phyloP scores from a whole-genome alignment of 306 rosid genomes.

The Ceratonia siliqua region DNA sequence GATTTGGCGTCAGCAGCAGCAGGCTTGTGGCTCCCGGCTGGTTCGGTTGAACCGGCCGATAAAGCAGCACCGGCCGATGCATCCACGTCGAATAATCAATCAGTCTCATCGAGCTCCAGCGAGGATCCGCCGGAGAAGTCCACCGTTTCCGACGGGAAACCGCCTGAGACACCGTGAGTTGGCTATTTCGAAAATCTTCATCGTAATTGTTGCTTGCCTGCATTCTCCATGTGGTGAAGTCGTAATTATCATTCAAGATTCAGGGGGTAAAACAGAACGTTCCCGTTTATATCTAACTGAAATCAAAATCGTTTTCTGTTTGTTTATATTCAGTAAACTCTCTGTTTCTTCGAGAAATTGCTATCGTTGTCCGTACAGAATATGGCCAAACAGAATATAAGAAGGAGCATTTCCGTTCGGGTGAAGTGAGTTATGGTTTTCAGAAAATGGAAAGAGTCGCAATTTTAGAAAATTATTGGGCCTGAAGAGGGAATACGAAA shows the following conservation, averaged over 20 bases:
- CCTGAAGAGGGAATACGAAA: no score
- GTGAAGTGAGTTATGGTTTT: not conserved
- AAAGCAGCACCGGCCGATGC: not conserved
- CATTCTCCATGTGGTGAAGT: no score
- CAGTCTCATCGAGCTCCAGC: conserved; percentile 78
- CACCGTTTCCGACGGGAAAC: conserved; percentile 65
- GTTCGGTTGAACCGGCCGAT: conserved; percentile 38
- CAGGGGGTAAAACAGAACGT: no score
- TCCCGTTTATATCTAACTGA: not conserved
- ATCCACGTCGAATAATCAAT: conserved; percentile 57
- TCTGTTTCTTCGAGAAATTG: conserved; percentile 1
- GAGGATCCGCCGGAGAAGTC: conserved; percentile 83
- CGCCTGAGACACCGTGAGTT: conserved; percentile 45
- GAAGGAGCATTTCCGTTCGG: not conserved
- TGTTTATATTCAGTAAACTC: not conserved
- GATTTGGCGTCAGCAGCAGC: conserved; percentile 36
- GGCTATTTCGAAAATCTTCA: no score
- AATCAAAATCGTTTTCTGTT: not conserved
- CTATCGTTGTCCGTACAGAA: conserved; percentile 49
- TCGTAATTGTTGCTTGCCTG: no score
- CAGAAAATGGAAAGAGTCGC: not conserved
- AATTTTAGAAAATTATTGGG: not conserved
- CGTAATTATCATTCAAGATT: no score
- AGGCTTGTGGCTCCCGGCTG: conserved; percentile 21
- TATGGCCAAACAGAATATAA: conserved; percentile 29